Base-by-base conservation (phyloP, 31 red algal genomes). In the Endocladia muricata region DNA sequence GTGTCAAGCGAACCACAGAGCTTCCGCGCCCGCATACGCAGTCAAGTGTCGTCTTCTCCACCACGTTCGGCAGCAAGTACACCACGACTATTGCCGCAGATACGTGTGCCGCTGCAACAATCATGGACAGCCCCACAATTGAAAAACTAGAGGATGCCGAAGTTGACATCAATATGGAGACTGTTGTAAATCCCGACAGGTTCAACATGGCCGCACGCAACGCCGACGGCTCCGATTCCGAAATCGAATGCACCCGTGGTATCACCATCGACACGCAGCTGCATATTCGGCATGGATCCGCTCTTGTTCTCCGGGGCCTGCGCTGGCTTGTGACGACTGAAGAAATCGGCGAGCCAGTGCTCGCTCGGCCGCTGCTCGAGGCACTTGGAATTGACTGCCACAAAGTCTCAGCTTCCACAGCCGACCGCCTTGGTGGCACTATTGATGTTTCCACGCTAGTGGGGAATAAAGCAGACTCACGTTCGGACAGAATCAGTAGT, bases 211-310 rank as follows among this genome's bases (percentile, higher is more conserved):
- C 65, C 8, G 62, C 62, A 11, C 31, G 8, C 13, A 0, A 0
- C 38, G 6, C 66, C 11, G 1, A 58, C 31, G 78, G 78, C 4
- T 21, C 33, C 8, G 28, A 11, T 17, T 15, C 41, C 21, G 5
- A 7, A 11, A 11, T 48, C 4, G 37, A 41, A 7, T 82, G 78
- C 66, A 51, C 4, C 42, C 21, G 41, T 23, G 64, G 9, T 2
- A 38, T 57, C 15, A 82, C 49, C n/a, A 72, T 72, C 11, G 62
- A 82, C 37, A 82, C 66, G 2, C 1, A 82, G 31, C 42, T 71
- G 5, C 78, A 82, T 36, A 82, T 72, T 37, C 33, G 66, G 0
- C 66, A 82, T 36, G 65, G 65, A 22, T 56, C 66, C 11, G 66
- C 64, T 17, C 33, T 82, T 19, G 60, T 9, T 2, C 0, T 82